Evolutionary conservation across 192 early-diverging fungal species (phyloP).

Genomic region (Backusella parvicylindrica): DNA sequence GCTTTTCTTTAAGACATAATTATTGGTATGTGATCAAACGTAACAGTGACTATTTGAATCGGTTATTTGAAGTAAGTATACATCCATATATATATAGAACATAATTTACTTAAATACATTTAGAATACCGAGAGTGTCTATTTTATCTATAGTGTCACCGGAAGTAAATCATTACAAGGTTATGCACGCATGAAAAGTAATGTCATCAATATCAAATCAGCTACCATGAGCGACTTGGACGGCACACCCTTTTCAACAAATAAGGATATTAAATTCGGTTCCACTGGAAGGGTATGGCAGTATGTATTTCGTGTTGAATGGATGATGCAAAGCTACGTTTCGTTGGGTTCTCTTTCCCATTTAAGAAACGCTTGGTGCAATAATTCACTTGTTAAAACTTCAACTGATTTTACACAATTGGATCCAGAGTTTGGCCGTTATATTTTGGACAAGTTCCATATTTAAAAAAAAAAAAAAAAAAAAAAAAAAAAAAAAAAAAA

Average conservation of each 20-base stretch:
- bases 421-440: background rate
- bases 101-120: background rate
- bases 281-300: background rate
- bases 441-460: background rate
- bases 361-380: background rate
- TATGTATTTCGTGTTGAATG: background rate
- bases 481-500: background rate
- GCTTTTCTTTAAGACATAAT: background rate
- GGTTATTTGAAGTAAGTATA: background rate
- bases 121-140: background rate
- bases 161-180: background rate
- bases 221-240: background rate
- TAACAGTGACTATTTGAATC: background rate
- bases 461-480: background rate
- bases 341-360: background rate
- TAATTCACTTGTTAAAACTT: background rate
- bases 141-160: background rate
- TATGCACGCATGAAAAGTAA: slow-evolving; percentile 4
- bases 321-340: background rate
- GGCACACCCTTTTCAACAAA: background rate
- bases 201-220: background rate
- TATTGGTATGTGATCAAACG: background rate
- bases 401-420: background rate
- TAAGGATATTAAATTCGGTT: background rate
- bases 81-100: background rate